phyloP scores from a whole-genome alignment of 2,329 filamentous ascomycete species.

The Hypoxylon sp. region DNA sequence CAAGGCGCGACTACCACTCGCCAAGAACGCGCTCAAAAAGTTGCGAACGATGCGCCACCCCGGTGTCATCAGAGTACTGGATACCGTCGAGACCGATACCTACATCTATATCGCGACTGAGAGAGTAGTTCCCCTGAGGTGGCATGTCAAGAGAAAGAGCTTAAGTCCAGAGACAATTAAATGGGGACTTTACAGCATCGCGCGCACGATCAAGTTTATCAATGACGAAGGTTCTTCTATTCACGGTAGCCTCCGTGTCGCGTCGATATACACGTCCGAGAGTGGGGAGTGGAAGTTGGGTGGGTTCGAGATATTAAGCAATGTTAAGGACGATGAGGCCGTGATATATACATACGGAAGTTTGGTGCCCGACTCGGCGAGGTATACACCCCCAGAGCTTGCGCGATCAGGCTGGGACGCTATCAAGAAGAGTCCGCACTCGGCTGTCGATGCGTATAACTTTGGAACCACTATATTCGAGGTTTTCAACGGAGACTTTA shows the following conservation, averaged over 20 bases:
- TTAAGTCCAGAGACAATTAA: slow-evolving; percentile 92
- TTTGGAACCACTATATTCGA: slow-evolving; percentile 89
- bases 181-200: slow-evolving; percentile 92
- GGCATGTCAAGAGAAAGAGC: slow-evolving; percentile 91
- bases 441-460: slow-evolving; percentile 88
- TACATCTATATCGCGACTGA: slow-evolving; percentile 98
- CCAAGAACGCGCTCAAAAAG: slow-evolving; percentile 94
- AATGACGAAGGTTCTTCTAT: slow-evolving; percentile 94
- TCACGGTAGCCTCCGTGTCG: slow-evolving; percentile 86
- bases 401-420: slow-evolving; percentile 89
- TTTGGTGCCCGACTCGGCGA: slow-evolving; percentile 83
- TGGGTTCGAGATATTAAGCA: slow-evolving; percentile 93
- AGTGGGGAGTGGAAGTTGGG: slow-evolving; percentile 98
- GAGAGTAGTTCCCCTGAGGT: slow-evolving; percentile 85
- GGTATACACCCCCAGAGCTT: slow-evolving; percentile 90
- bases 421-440: slow-evolving; percentile 84
- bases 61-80: slow-evolving; percentile 92
- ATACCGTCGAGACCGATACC: slow-evolving; percentile 95
- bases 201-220: slow-evolving; percentile 94
- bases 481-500: slow-evolving; percentile 89
- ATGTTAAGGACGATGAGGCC: slow-evolving; percentile 94
- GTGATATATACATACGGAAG: slow-evolving; percentile 94
- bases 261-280: slow-evolving; percentile 92
- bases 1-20: slow-evolving; percentile 84
- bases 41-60: slow-evolving; percentile 93